Base-by-base conservation (phyloP, 2,329 filamentous ascomycete genomes). In the Stemphylium beticola region DNA sequence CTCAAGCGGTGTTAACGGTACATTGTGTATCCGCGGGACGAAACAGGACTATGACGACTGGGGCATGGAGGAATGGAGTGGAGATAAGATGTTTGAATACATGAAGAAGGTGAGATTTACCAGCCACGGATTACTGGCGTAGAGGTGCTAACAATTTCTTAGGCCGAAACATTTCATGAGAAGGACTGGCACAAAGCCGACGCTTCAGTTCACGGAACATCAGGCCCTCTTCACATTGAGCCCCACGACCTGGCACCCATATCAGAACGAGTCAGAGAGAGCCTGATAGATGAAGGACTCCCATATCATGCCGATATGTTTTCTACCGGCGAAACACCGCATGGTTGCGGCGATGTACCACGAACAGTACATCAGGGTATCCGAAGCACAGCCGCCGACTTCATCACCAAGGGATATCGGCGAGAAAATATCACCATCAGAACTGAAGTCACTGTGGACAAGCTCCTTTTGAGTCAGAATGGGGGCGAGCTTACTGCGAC, bases 231-330 rank as follows among this genome's bases (percentile, higher is more conserved):
- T 1, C 78, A 85, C 46, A 82, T 77, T 6, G 83, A 84, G 58
- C 84, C 84, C 0, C 83, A 86, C 55, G 83, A 85, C 55, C 72
- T 85, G 1, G 83, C 83, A 2, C 83, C 84, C 1, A 87, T 87
- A 31, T 84, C 83, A 2, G 72, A 85, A 39, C 75, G 82, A 26
- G 68, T 86, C 9, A 73, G 81, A 24, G 78, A 85, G 42, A 86
- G 83, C 0, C 81, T 85, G 71, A 71, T 82, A 8, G 82, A 81
- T 2, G 73, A 81, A 55, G 84, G 84, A 50, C 68, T 87, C 0
- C 79, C 81, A 0, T 74, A 84, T n/a, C 78, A 83, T 36, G 76
- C 78, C 15, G 85, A 87, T 57, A 85, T 87, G 82, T 87, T 87
- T 64, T 79, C 80, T 0, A 81, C 78, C 5, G 72, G 71, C n/a